A percentile compares a stretch with the other conserved stretches of the same genome.
Evolutionary conservation across 2,329 filamentous ascomycete genomes (phyloP).

Genomic region (Fusarium dlaminii): DNA sequence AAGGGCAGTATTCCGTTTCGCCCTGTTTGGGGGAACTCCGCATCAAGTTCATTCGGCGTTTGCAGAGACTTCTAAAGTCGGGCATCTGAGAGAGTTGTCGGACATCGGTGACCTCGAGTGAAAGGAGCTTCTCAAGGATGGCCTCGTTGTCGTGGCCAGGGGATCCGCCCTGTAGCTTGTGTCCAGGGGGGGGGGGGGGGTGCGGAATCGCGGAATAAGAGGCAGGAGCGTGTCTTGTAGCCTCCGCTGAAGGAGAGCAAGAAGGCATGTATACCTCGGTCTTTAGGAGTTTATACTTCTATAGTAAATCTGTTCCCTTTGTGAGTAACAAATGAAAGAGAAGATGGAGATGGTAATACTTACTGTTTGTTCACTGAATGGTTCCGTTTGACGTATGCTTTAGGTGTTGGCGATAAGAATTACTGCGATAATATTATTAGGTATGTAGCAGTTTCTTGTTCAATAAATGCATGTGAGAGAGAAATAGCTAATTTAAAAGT

Average conservation of each 20-base stretch:
- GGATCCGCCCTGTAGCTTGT: neutral
- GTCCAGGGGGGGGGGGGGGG: too few relatives aligned
- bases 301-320: neutral
- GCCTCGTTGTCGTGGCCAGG: neutral
- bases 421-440: neutral
- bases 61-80: neutral
- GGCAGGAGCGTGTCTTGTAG: too few relatives aligned
- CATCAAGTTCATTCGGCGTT: neutral
- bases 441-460: neutral
- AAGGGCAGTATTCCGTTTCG: neutral
- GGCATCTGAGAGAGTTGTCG: neutral
- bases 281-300: neutral
- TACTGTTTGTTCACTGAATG: neutral
- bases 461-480: neutral
- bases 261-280: too few relatives aligned
- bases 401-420: neutral
- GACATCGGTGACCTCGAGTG: neutral
- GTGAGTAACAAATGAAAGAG: neutral
- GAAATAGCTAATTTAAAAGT: neutral
- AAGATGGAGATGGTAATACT: neutral
- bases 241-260: too few relatives aligned
- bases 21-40: neutral
- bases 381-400: neutral
- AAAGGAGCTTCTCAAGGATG: neutral
- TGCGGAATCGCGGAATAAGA: too few relatives aligned